These are phyloP conservation scores for Spirogloea muscicola DNA, from an alignment of 139 green algal genomes.

Conservation along the genomic window DNA sequence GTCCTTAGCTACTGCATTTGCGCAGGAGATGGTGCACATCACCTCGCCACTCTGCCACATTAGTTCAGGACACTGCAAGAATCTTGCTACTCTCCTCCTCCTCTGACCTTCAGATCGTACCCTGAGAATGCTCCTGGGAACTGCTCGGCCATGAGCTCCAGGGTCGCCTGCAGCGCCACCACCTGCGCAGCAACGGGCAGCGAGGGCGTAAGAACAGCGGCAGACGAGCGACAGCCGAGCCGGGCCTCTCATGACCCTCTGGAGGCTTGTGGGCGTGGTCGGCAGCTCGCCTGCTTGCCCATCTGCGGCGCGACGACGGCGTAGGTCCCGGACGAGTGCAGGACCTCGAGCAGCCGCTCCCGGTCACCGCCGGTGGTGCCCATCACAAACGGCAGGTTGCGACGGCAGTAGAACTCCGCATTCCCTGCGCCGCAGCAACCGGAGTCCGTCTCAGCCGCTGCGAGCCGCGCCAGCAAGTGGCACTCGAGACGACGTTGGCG, in stretches of 20 bases:
- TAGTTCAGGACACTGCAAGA: too few relatives aligned
- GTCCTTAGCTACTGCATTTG: too few relatives aligned
- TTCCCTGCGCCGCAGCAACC: slow-evolving; percentile 68
- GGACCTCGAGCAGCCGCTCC: slow-evolving; percentile 64
- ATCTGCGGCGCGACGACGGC: slow-evolving; percentile 98
- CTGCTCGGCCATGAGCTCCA: slow-evolving; percentile 83
- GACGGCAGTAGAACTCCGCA: slow-evolving; percentile 75
- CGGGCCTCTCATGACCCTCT: too few relatives aligned
- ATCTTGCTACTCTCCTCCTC: too few relatives aligned
- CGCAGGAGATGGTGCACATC: too few relatives aligned
- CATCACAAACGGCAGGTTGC: slow-evolving; percentile 94
- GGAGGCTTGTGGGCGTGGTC: too few relatives aligned
- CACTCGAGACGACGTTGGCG: too few relatives aligned
- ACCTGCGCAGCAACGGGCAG: slow-evolving; percentile 58
- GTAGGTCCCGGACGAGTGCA: slow-evolving; percentile 60
- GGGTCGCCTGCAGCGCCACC: slow-evolving; percentile 86
- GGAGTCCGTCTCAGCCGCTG: too few relatives aligned
- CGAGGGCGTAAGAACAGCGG: too few relatives aligned
- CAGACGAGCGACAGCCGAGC: too few relatives aligned
- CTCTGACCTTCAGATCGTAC: slow-evolving; percentile 83
- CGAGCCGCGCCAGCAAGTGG: too few relatives aligned
- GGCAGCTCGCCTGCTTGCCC: slow-evolving; percentile 82
- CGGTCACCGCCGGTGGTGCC: slow-evolving; percentile 95
- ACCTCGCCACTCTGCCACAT: not conserved
- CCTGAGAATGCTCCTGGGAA: slow-evolving; percentile 92